Evolutionary conservation across 768 basidiomycete genomes (phyloP), one percentile per base, ranked within the genome.

Genomic region (Rubroboletus satanas): DNA sequence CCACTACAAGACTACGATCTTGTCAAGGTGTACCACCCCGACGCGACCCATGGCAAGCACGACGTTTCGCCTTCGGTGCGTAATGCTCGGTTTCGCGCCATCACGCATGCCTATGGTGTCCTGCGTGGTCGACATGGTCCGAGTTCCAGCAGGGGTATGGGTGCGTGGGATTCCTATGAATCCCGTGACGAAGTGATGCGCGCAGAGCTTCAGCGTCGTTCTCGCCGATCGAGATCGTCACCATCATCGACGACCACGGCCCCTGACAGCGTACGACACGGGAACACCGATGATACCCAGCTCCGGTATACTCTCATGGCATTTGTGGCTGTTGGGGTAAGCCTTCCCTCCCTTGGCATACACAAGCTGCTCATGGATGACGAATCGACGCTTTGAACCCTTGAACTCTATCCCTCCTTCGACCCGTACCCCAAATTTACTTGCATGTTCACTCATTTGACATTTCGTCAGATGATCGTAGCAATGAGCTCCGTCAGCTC

Each of bases 21-120:
- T 38, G 88, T 87, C 37, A 82, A 84, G 43, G 65, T 75, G 10
- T 81, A 89, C 64, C 89, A 91, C 62, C 88, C 89, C 4, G 88
- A 91, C 66, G 81, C 83, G 4, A 71, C 75, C 4, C 56, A 39
- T 11, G 65, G 72, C 10, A 74, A 75, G 28, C 75, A 75, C 7
- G 52, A 61, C 18, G 55, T 83, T 18, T 65, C 80, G 1, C 64
- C 80, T 7, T 48, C 64, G 4, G 67, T 78, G 45, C 78, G 82
- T 8, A 85, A 84, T 54, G 71, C 75, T 7, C 80, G 81, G 4
- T 91, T 90, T 60, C 85, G 84, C 52, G 73, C 79, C 39, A 82
- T 90, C 46, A 78, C 79, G 8, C 73, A 77, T 8, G 84, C 89
- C 3, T 91, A 90, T 57, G 83, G 85, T 37, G 60, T 71, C 18